These are phyloP conservation scores for Cenococcum geophilum DNA, from an alignment of 495 filamentous ascomycete genomes.

Conservation along the genomic window DNA sequence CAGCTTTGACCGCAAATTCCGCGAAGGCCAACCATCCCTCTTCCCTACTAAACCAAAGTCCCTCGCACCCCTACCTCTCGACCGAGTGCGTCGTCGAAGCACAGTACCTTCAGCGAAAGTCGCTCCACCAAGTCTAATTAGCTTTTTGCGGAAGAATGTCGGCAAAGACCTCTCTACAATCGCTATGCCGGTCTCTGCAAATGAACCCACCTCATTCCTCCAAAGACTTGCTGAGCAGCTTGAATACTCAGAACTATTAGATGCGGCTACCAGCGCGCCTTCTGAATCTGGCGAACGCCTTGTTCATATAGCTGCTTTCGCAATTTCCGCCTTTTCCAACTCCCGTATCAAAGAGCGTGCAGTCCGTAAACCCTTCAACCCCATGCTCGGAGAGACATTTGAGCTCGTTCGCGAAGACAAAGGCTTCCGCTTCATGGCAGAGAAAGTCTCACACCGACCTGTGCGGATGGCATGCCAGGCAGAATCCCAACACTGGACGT, in stretches of 20 bases:
- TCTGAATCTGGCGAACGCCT: constrained; percentile 60
- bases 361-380: constrained; percentile 96
- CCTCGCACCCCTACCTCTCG: constrained; percentile 70
- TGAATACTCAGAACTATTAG: constrained; percentile 81
- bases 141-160: constrained; percentile 93
- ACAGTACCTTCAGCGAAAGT: constrained; percentile 67
- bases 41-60: constrained; percentile 71
- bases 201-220: constrained; percentile 83
- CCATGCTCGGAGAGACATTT: constrained; percentile 92
- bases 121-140: constrained; percentile 80
- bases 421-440: constrained; percentile 82
- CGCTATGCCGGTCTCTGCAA: constrained; percentile 93
- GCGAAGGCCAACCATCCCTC: constrained; percentile 47
- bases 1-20: constrained; percentile 37
- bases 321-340: constrained; percentile 73
- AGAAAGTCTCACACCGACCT: constrained; percentile 89
- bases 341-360: constrained; percentile 79
- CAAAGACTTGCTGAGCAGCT: constrained; percentile 83
- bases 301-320: constrained; percentile 82
- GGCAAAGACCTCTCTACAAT: constrained; percentile 95
- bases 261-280: constrained; percentile 57
- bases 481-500: constrained; percentile 74
- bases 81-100: constrained; percentile 57
- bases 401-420: constrained; percentile 86
- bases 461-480: constrained; percentile 91